These are phyloP conservation scores for Debaryomyces maramus DNA, from an alignment of 805 yeast genomes.

Conservation along the genomic window DNA sequence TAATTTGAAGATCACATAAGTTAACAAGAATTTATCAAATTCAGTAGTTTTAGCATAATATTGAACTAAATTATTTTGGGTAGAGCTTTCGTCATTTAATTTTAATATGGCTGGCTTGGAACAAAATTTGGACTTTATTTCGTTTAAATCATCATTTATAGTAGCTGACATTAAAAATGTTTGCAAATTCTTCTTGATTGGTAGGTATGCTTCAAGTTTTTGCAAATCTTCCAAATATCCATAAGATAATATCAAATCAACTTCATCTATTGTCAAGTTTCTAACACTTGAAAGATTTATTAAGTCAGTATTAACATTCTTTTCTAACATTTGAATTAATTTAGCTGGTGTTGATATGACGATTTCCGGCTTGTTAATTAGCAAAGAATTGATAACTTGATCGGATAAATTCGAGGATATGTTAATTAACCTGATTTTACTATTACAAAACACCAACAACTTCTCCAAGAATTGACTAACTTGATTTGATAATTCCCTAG, in stretches of 20 bases:
- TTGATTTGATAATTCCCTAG: slow-evolving; percentile 88
- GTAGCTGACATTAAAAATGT: slow-evolving; percentile 97
- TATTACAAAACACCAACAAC: slow-evolving; percentile 69
- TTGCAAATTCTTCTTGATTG: slow-evolving; percentile 75
- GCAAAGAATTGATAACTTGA: slow-evolving; percentile 66
- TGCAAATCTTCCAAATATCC: slow-evolving; percentile 87
- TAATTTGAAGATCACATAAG: slow-evolving; percentile 90
- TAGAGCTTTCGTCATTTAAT: slow-evolving; percentile 67
- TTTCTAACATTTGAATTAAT: slow-evolving; percentile 56
- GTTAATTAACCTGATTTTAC: slow-evolving; percentile 62
- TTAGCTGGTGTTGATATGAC: slow-evolving; percentile 86
- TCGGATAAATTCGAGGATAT: slow-evolving; percentile 66
- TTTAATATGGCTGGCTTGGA: slow-evolving; percentile 79
- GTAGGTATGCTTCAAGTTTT: slow-evolving; percentile 61
- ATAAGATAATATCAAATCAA: slow-evolving; percentile 83
- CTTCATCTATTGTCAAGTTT: slow-evolving; percentile 89
- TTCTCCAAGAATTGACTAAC: slow-evolving; percentile 70
- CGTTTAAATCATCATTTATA: slow-evolving; percentile 78
- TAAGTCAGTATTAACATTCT: slow-evolving; percentile 38
- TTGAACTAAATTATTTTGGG: slow-evolving; percentile 67
- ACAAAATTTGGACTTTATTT: slow-evolving; percentile 75
- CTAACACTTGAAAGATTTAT: slow-evolving; percentile 57
- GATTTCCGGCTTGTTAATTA: slow-evolving; percentile 75
- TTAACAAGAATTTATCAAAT: slow-evolving; percentile 85
- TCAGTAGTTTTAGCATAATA: slow-evolving; percentile 85